Percentiles rank a stretch among this genome's conserved stretches.
These are phyloP conservation scores for Secale cereale DNA, from an alignment of 176 grass and related monocot species.

Conservation along the genomic window DNA sequence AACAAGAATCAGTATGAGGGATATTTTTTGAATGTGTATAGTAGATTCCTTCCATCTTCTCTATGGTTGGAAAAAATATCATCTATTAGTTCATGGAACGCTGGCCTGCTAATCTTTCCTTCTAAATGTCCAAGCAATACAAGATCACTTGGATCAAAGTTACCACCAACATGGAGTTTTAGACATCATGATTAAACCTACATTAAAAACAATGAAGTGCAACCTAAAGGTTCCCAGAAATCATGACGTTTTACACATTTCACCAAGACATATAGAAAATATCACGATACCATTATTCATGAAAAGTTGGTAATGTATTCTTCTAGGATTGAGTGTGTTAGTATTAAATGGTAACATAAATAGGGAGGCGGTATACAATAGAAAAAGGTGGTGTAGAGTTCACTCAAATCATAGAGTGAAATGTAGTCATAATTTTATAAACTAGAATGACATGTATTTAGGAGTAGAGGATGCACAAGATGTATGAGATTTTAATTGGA, in stretches of 20 bases:
- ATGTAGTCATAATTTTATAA: too few species aligned
- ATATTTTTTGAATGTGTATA: slow-evolving; percentile 62
- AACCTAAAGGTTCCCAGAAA: too few species aligned
- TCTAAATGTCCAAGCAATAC: slow-evolving; percentile 76
- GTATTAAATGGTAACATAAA: too few species aligned
- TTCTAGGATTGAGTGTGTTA: too few species aligned
- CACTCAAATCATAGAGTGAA: rapidly evolving
- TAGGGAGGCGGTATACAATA: too few species aligned
- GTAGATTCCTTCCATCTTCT: too few species aligned
- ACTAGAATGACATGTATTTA: too few species aligned
- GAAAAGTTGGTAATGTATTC: too few species aligned
- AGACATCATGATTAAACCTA: slow-evolving; percentile 64
- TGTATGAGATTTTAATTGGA: too few species aligned
- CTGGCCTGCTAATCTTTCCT: slow-evolving; percentile 43
- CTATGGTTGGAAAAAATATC: slow-evolving; percentile 23
- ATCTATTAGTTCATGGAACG: slow-evolving; percentile 67
- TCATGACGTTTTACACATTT: neutral
- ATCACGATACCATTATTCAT: too few species aligned
- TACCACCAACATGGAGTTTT: slow-evolving; percentile 67
- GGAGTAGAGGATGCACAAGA: too few species aligned
- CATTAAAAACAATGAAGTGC: slow-evolving; percentile 6
- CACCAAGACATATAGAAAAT: neutral
- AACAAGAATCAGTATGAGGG: slow-evolving; percentile 32
- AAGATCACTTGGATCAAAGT: slow-evolving; percentile 78
- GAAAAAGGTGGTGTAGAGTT: too few species aligned